phyloP scores from a whole-genome alignment of 179 eudicot species.

The Pouteria campechiana region DNA sequence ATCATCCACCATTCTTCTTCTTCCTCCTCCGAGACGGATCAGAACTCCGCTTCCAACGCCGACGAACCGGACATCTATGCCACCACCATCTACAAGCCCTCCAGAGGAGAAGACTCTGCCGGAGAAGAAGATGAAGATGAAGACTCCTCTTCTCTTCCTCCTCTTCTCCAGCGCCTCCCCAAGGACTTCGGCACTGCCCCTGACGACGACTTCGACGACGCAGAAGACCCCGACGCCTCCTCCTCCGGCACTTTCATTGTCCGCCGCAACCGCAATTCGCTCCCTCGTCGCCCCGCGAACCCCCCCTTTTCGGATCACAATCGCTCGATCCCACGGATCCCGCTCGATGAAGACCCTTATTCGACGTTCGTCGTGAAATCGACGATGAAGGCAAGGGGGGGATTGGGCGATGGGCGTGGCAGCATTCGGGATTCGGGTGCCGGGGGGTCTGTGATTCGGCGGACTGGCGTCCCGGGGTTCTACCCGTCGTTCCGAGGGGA shows the following conservation, averaged over 20 bases:
- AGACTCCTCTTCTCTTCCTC: constrained; percentile 75
- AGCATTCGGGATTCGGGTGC: too few species aligned
- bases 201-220: constrained; percentile 30
- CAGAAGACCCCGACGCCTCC: constrained; percentile 14
- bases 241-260: constrained; percentile 66
- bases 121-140: constrained; percentile 36
- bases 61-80: constrained; percentile 20
- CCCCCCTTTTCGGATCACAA: constrained; percentile 4
- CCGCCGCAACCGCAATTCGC: constrained; percentile 12
- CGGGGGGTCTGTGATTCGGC: constrained; percentile 52
- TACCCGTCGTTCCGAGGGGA: constrained; percentile 21
- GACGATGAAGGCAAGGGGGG: constrained; percentile 18
- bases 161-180: constrained; percentile 77
- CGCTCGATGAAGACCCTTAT: constrained; percentile 25
- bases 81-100: constrained; percentile 30
- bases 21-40: too few species aligned
- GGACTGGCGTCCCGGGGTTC: too few species aligned
- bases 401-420: constrained; percentile 16
- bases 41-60: background rate
- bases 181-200: constrained; percentile 71
- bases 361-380: constrained; percentile 64
- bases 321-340: constrained; percentile 14
- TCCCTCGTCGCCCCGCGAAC: constrained; percentile 18
- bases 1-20: constrained; percentile 38
- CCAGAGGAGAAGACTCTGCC: constrained; percentile 11